Conservation (phyloP, 108 stramenopile genomes). For the Cylindrotheca closterium region DNA sequence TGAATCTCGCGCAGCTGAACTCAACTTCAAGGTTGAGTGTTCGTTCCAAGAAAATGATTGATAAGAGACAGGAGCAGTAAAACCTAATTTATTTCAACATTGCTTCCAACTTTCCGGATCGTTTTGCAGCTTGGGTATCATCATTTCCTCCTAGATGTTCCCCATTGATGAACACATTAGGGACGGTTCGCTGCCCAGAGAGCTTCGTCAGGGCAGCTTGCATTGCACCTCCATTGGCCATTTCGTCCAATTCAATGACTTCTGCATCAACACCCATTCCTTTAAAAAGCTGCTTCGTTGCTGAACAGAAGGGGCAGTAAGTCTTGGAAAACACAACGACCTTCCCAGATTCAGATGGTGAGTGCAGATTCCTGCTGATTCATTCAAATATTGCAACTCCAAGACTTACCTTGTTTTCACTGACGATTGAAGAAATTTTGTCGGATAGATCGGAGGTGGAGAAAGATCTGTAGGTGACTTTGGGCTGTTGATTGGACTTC, state of each 20-base stretch:
- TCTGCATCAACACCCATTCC: conserved; percentile 42
- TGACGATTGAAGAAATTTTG: conserved; percentile 7
- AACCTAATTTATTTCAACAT: conserved; percentile 17
- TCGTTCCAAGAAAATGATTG: no score
- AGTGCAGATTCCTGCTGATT: background rate
- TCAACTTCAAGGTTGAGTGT: no score
- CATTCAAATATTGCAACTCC: background rate
- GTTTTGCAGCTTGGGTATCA: conserved; percentile 49
- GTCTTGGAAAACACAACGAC: conserved; percentile 62
- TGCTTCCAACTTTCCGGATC: conserved; percentile 36
- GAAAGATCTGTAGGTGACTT: background rate
- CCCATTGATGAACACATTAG: conserved; percentile 73
- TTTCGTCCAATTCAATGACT: conserved; percentile 56
- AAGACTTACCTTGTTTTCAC: conserved; percentile 13
- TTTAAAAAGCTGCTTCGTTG: conserved; percentile 62
- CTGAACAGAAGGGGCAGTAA: conserved; percentile 72
- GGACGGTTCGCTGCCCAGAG: conserved; percentile 63
- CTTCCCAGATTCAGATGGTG: conserved; percentile 8
- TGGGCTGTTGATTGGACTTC: no score
- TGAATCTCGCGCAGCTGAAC: no score
- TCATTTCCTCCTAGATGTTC: conserved; percentile 73
- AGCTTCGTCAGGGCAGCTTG: conserved; percentile 33
- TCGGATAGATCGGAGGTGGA: background rate
- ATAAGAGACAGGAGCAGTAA: no score
- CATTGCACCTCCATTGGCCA: conserved; percentile 58